Conservation (phyloP, 1,139 yeast species). For the Nakaseomyces glabratus region DNA sequence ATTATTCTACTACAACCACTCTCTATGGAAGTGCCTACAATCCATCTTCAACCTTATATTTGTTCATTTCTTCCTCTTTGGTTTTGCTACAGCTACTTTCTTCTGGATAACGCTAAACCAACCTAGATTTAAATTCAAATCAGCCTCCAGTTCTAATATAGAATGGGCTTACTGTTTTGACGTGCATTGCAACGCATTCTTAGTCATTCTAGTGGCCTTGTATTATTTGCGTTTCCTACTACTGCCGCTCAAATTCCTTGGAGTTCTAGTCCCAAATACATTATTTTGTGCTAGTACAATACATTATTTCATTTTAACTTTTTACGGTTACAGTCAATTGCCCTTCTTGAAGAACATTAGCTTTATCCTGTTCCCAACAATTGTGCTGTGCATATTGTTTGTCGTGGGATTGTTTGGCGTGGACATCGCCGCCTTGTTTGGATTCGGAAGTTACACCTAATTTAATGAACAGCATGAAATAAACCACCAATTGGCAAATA, state of each 20-base stretch:
- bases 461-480: not conserved
- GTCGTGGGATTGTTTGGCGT: conserved; percentile 53
- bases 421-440: conserved; percentile 33
- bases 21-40: conserved; percentile 48
- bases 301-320: conserved; percentile 70
- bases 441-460: conserved; percentile 17
- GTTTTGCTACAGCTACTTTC: conserved; percentile 56
- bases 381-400: conserved; percentile 50
- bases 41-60: conserved; percentile 75
- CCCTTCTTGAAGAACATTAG: conserved; percentile 67
- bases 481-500: no score
- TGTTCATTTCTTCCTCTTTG: conserved; percentile 69
- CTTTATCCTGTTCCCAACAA: conserved; percentile 46
- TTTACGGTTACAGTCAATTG: conserved; percentile 78
- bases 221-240: conserved; percentile 70
- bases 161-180: conserved; percentile 96
- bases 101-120: conserved; percentile 67
- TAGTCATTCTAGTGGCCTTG: conserved; percentile 68
- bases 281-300: conserved; percentile 64
- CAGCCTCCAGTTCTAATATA: conserved; percentile 44
- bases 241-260: conserved; percentile 59
- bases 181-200: conserved; percentile 81
- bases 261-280: conserved; percentile 66
- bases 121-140: conserved; percentile 39
- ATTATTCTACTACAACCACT: conserved; percentile 56